Evolutionary conservation across 2,329 filamentous ascomycete species (phyloP), one percentile per base, ranked within the genome.

Genomic region (Botrytis deweyae): DNA sequence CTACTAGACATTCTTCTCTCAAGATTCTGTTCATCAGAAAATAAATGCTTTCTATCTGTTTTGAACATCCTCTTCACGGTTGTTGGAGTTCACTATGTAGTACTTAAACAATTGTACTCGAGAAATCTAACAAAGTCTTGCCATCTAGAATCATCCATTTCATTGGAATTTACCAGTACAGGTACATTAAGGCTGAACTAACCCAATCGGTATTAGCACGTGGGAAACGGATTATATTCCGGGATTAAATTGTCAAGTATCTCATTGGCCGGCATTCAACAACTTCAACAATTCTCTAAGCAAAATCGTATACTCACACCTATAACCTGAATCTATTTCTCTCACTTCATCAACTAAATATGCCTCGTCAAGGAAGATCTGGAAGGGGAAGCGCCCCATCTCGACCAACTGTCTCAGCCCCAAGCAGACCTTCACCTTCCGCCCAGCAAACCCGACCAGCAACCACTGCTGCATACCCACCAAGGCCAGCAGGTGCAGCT

Each of bases 281-380:
- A 71, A 63, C 69, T 66, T 63, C 59, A 71, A 62, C 59, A 71
- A 46, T 52, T 38, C 36, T 42, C 5, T 22, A 68, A 29, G 40
- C 67, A 46, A 70, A 61, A 62, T 46, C 20, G n/a, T n/a, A 33
- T 8, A 29, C 33, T 33, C 38, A 33, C 38, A 69, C 59, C 38
- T 65, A 55, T 36, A 66, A 40, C 40, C n/a, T 44, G 7, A 44
- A 25, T 20, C 55, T n/a, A 36, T 36, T 10, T 65, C 42, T 66
- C 55, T 58, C n/a, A 25, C 9, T 20, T 58, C 20, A 44, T 33
- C 33, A 33, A 69, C 29, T 74, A 82, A 87, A 83, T 74, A 95
- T 95, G 93, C 85, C 93, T 91, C 93, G 93, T 85, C 90, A 93
- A 87, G 88, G 91, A 83, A 89, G 92, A 84, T 86, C 88, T 84